Evolutionary conservation across 2,329 filamentous ascomycete species (phyloP).

Genomic region (Sordariomycetes sp.): DNA sequence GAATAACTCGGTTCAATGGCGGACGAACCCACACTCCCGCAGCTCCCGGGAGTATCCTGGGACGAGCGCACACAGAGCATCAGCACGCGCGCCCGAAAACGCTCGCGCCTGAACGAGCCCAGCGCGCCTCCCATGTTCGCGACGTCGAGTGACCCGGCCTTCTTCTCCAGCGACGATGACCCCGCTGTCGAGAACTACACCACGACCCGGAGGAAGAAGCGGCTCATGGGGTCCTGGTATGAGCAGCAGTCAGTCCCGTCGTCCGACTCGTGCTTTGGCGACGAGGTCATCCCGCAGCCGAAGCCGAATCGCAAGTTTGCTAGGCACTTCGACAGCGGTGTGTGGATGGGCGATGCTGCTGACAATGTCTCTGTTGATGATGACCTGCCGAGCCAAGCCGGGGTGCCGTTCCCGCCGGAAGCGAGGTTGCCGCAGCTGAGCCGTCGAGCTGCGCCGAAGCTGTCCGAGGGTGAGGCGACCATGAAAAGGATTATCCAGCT

Average conservation of each 20-base stretch:
- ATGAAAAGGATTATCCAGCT: constrained; percentile 31
- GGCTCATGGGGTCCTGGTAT: constrained; percentile 57
- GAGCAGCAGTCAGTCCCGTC: constrained; percentile 38
- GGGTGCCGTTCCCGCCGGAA: constrained; percentile 10
- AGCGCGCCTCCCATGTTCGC: constrained; percentile 22
- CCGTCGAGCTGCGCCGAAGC: constrained; percentile 9
- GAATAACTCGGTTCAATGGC: constrained; percentile 13
- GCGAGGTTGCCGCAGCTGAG: constrained; percentile 7
- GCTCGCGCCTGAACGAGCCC: constrained; percentile 16
- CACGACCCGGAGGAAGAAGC: constrained; percentile 42
- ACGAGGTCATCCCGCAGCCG: constrained; percentile 17
- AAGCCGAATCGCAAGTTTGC: constrained; percentile 37
- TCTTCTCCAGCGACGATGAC: constrained; percentile 64
- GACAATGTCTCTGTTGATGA: neutral
- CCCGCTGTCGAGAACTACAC: constrained; percentile 51
- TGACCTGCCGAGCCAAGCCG: neutral
- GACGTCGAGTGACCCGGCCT: constrained; percentile 56
- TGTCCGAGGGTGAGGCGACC: constrained; percentile 26
- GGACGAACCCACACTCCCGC: constrained; percentile 27
- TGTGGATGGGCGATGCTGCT: constrained; percentile 47
- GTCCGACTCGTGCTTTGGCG: constrained; percentile 31
- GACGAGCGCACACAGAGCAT: constrained; percentile 23
- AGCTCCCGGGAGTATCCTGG: constrained; percentile 22
- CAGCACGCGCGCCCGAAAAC: constrained; percentile 22
- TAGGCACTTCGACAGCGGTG: constrained; percentile 53